Conservation (phyloP, 129 eudicot species). For the Sambucus nigra region DNA sequence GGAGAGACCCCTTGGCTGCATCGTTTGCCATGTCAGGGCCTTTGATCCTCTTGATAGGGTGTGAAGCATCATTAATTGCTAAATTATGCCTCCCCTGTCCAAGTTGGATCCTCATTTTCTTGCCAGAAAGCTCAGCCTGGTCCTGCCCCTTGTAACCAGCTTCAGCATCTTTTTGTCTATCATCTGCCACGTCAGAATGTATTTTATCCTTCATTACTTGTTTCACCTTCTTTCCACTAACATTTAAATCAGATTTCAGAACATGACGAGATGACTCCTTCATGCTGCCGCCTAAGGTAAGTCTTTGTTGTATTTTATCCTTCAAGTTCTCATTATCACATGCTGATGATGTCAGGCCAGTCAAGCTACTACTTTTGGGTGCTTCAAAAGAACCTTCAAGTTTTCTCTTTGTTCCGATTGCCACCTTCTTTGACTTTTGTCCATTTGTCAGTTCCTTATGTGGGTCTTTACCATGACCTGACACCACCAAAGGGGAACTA, state of each 20-base stretch:
- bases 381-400: conserved; percentile 14
- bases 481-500: conserved; percentile 15
- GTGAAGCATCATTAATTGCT: conserved; percentile 23
- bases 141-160: conserved; percentile 16
- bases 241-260: conserved; percentile 18
- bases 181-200: conserved; percentile 26
- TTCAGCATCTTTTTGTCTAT: conserved; percentile 24
- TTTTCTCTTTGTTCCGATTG: conserved; percentile 31
- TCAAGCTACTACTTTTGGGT: conserved; percentile 25
- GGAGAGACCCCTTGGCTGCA: conserved; percentile 23
- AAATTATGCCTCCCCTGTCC: conserved; percentile 30
- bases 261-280: conserved; percentile 30
- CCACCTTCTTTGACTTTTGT: conserved; percentile 31
- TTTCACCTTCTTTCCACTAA: conserved; percentile 18
- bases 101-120: conserved; percentile 21
- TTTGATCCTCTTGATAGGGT: conserved; percentile 43
- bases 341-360: conserved; percentile 12
- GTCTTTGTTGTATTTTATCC: conserved; percentile 22
- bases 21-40: conserved; percentile 24
- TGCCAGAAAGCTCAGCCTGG: conserved; percentile 19
- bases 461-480: conserved; percentile 13
- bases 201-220: conserved; percentile 27
- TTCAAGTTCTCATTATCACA: conserved; percentile 20
- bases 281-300: conserved; percentile 20
- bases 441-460: conserved; percentile 32